These are phyloP conservation scores for Suhomyces taliae DNA, from an alignment of 1,139 yeast species.

Conservation along the genomic window DNA sequence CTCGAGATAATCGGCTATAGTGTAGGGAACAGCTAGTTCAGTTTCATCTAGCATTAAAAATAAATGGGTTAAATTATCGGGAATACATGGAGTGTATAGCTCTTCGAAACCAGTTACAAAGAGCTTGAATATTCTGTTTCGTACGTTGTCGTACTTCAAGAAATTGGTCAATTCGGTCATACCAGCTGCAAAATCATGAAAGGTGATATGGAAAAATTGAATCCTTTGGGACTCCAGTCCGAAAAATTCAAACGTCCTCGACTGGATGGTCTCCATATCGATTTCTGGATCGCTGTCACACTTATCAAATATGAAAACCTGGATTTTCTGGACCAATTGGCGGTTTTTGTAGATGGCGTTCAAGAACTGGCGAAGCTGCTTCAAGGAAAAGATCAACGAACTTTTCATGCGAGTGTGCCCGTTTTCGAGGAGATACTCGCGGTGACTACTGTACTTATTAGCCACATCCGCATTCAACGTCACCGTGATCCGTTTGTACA, in stretches of 20 bases:
- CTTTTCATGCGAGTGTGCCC: conserved; percentile 36
- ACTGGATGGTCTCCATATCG: conserved; percentile 22
- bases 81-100: conserved; percentile 28
- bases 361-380: conserved; percentile 23
- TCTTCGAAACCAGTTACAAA: conserved; percentile 29
- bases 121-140: conserved; percentile 33
- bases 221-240: conserved; percentile 26
- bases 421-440: conserved; percentile 26
- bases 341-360: conserved; percentile 20
- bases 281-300: conserved; percentile 22
- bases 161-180: conserved; percentile 27
- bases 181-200: conserved; percentile 30
- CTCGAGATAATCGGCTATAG: neutral
- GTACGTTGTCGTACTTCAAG: conserved; percentile 24
- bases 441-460: conserved; percentile 18
- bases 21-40: conserved; percentile 20
- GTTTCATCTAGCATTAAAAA: conserved; percentile 35
- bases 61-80: conserved; percentile 32
- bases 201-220: conserved; percentile 37
- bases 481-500: conserved; percentile 36
- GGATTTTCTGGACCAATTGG: conserved; percentile 24
- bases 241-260: conserved; percentile 29
- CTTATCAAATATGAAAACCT: conserved; percentile 38
- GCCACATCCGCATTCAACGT: conserved; percentile 34
- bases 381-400: conserved; percentile 25